Percentiles rank a stretch among this genome's conserved stretches.
Evolutionary conservation across 2,329 filamentous ascomycete species (phyloP).

Genomic region (Colletotrichum neosansevieriae): DNA sequence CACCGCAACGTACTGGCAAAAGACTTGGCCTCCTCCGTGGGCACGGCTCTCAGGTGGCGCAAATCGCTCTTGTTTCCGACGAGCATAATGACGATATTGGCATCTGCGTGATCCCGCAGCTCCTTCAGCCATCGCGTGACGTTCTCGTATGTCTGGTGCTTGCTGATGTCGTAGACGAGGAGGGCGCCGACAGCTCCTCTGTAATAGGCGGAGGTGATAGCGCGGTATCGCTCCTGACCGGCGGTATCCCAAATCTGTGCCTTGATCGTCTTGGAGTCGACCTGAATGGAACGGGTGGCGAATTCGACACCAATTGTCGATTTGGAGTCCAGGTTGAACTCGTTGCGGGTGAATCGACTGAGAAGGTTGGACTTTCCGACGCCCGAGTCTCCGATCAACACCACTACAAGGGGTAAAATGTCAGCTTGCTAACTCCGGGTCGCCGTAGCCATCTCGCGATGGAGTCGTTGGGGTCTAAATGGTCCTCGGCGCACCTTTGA

Average conservation of each 20-base stretch:
- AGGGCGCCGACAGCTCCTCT: conserved; percentile 96
- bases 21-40: conserved; percentile 96
- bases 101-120: conserved; percentile 96
- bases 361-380: conserved; percentile 99
- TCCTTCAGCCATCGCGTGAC: conserved; percentile 99
- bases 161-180: conserved; percentile 99
- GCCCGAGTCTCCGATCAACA: conserved; percentile 98
- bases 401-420: conserved; percentile 69
- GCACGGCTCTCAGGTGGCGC: conserved; percentile 95
- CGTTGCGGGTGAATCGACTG: conserved; percentile 99
- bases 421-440: conserved; percentile 45
- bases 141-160: conserved; percentile 99
- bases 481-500: conserved; percentile 80
- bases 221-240: conserved; percentile 98
- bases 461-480: conserved; percentile 43
- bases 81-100: conserved; percentile 99
- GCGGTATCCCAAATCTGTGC: conserved; percentile 99
- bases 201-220: conserved; percentile 99
- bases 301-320: conserved; percentile 99
- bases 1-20: conserved; percentile 82
- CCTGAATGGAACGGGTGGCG: conserved; percentile 97
- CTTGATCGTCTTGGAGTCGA: conserved; percentile 99
- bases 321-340: conserved; percentile 99
- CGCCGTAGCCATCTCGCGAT: conserved; percentile 20
- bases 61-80: conserved; percentile 99